phyloP scores from a whole-genome alignment of 331 rosid genomes.

The Quercus phellos region DNA sequence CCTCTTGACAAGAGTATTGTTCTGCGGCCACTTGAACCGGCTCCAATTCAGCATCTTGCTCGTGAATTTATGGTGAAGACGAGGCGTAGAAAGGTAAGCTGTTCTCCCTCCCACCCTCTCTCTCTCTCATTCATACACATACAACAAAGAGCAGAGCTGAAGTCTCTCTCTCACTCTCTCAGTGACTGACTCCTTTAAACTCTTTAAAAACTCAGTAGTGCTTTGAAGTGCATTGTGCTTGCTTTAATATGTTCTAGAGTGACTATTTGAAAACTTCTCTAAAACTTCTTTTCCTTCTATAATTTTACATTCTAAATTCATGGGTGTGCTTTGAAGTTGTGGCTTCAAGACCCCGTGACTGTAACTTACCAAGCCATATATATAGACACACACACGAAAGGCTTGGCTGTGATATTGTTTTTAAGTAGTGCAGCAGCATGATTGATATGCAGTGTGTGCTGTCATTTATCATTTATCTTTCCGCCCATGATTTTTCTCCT shows the following conservation, averaged over 20 bases:
- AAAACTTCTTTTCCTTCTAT: too few relatives aligned
- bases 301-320: too few relatives aligned
- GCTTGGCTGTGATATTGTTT: background rate
- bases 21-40: conserved; percentile 94
- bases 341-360: too few relatives aligned
- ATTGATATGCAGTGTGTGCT: background rate
- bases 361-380: too few relatives aligned
- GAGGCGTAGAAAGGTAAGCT: conserved; percentile 88
- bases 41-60: conserved; percentile 94
- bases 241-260: background rate
- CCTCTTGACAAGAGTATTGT: conserved; percentile 92
- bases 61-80: conserved; percentile 99
- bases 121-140: background rate
- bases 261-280: too few relatives aligned
- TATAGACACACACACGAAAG: background rate
- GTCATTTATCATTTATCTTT: background rate
- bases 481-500: background rate
- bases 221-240: background rate
- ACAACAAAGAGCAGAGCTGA: background rate
- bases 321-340: too few relatives aligned
- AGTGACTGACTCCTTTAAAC: background rate
- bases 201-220: background rate
- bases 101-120: background rate
- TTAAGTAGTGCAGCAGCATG: background rate
- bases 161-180: background rate